phyloP scores from a whole-genome alignment of 2,329 filamentous ascomycete species.

The Aspergillus japonicus region DNA sequence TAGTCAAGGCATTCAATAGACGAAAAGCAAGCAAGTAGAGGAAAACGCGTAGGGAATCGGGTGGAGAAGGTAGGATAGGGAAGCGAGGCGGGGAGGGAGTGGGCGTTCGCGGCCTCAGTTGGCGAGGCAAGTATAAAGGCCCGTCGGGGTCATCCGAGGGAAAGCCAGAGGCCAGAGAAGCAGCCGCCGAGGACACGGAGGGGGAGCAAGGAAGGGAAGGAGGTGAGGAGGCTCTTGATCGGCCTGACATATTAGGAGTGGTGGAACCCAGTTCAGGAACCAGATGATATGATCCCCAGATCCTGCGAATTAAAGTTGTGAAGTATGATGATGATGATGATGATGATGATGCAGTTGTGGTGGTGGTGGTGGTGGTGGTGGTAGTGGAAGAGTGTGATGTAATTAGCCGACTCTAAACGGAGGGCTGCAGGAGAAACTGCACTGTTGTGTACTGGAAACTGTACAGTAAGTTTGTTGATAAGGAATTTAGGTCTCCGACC shows the following conservation, averaged over 20 bases:
- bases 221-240: not conserved
- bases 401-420: not conserved
- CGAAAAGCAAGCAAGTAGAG: conserved; percentile 64
- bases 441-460: not conserved
- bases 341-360: not conserved
- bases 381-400: not conserved
- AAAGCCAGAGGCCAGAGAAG: not conserved
- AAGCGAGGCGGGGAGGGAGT: conserved; percentile 2
- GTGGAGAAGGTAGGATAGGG: conserved; percentile 11
- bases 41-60: conserved; percentile 27
- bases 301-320: not conserved
- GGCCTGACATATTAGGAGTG: conserved; percentile 3
- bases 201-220: not conserved
- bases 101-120: conserved; percentile 1
- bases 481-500: not conserved
- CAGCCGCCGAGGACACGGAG: not conserved
- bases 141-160: not conserved
- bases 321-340: not conserved
- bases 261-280: not conserved
- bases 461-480: not conserved
- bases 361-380: not conserved
- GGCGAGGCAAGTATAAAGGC: not conserved
- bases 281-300: not conserved
- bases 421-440: not conserved
- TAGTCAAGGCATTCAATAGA: conserved; percentile 72